phyloP scores from a whole-genome alignment of 768 basidiomycete genomes.

The Hericium rajendrae region DNA sequence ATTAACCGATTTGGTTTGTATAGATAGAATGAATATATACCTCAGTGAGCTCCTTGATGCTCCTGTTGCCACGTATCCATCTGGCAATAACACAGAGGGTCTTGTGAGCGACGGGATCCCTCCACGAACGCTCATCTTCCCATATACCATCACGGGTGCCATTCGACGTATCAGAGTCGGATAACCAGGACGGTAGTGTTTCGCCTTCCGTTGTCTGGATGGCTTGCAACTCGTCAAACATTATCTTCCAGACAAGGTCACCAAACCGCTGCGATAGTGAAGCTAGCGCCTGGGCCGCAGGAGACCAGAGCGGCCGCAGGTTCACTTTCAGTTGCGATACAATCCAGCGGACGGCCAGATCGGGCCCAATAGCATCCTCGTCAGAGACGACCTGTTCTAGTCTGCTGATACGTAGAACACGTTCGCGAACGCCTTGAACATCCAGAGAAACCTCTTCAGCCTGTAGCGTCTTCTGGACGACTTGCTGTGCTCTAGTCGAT shows the following conservation, averaged over 20 bases:
- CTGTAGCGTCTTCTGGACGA: conserved; percentile 58
- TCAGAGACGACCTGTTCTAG: conserved; percentile 52
- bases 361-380: conserved; percentile 47
- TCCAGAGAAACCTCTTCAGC: conserved; percentile 78
- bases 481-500: conserved; percentile 36
- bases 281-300: conserved; percentile 61
- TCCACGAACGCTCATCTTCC: conserved; percentile 71
- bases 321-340: conserved; percentile 90
- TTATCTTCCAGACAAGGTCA: conserved; percentile 59
- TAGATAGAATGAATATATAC: too few species aligned
- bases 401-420: conserved; percentile 67
- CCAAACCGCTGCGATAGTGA: conserved; percentile 45
- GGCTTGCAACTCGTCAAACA: conserved; percentile 53
- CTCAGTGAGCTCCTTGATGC: too few species aligned
- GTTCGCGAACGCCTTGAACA: conserved; percentile 73
- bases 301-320: conserved; percentile 81
- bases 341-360: conserved; percentile 63
- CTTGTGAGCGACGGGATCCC: conserved; percentile 64
- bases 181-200: conserved; percentile 20
- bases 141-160: conserved; percentile 24
- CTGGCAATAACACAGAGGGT: conserved; percentile 15
- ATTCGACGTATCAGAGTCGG: conserved; percentile 1
- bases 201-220: conserved; percentile 13
- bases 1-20: too few species aligned
- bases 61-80: too few species aligned